Evolutionary conservation across 225 moss, liverwort and hornwort genomes (phyloP).

Genomic region (Anthoceros angustus): DNA sequence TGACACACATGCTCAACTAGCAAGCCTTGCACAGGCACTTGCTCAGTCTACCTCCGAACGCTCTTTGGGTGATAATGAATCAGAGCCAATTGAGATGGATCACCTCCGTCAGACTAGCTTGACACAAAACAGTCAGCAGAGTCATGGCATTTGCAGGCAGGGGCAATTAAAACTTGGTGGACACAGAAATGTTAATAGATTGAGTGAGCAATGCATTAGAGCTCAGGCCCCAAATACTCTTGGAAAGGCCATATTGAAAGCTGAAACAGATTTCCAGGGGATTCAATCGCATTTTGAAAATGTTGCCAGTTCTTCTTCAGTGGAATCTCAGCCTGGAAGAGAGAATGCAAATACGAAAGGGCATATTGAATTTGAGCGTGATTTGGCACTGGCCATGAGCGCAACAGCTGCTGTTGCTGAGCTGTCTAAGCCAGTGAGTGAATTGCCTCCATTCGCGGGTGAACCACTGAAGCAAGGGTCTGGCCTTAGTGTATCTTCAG

Average conservation of each 20-base stretch:
- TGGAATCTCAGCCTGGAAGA: conserved; percentile 16
- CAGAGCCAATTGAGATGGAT: too few relatives aligned
- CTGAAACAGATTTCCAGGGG: background rate
- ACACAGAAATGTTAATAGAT: too few relatives aligned
- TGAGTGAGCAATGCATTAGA: too few relatives aligned
- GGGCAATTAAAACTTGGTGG: too few relatives aligned
- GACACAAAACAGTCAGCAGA: too few relatives aligned
- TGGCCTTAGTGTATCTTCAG: conserved; percentile 1
- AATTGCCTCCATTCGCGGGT: conserved; percentile 11
- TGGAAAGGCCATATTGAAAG: too few relatives aligned
- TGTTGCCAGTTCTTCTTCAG: background rate
- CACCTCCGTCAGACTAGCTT: too few relatives aligned
- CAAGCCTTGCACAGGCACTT: conserved; percentile 45
- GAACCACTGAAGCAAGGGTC: conserved; percentile 8
- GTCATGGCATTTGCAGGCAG: too few relatives aligned
- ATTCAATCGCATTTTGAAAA: background rate
- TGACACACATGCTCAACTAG: conserved; percentile 28
- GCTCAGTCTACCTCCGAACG: conserved; percentile 4
- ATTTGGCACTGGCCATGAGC: conserved; percentile 75
- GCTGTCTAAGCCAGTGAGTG: conserved; percentile 12
- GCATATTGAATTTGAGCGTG: conserved; percentile 73
- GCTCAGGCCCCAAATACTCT: too few relatives aligned
- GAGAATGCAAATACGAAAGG: conserved; percentile 34
- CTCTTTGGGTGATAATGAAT: too few relatives aligned
- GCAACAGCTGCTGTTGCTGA: conserved; percentile 58